Evolutionary conservation across 208 protist genomes (phyloP), one percentile per base, ranked within the genome.

Genomic region (Acanthamoeba sp.): DNA sequence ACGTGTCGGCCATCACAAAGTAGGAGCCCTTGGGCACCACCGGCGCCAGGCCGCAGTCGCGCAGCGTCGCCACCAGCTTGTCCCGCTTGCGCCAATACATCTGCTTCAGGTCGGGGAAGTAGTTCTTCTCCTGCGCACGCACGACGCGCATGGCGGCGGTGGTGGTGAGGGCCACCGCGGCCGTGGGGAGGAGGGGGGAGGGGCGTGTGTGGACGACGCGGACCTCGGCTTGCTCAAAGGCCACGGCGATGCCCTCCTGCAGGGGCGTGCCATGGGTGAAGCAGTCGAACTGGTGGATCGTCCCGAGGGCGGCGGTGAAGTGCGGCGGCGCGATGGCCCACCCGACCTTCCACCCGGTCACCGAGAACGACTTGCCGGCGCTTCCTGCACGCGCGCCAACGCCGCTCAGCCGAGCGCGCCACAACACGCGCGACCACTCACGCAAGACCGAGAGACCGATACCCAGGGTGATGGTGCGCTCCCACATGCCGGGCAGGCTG

Each of bases 331-430:
- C 97, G 34, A 99, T 96, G 50, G 95, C 96, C 98, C 98, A 98
- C 9, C 98, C 98, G 71, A 99, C 82, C 87, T 99, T 99, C 98
- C 98, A 99, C 1, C 98, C 98, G 1, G 98, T 99, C 57, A 97
- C 98, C 0, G 96, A 97, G 92, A 99, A 99, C 20, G 98, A 99
- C 94, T 99, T 99, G 2, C 98, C 98, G 4, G 97, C 97, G 62
- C 96, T 93, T 7, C 76, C 76, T 85, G 22, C 27, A 64, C n/a
- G 14, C 52, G 10, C 14, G 52, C 20, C 20, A 34, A 24, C 27
- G 66, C 12, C 14, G 34, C 29, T 18, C 29, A 78, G 18, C 14
- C 9, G 12, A 29, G 66, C 14, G 27, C 9, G 34, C 14, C 29
- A 78, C 14, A 29, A 38, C 14, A 78, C 29, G 34, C 14, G 18